Conservation (phyloP, 345 rosid genomes). For the Arabis alpina region DNA sequence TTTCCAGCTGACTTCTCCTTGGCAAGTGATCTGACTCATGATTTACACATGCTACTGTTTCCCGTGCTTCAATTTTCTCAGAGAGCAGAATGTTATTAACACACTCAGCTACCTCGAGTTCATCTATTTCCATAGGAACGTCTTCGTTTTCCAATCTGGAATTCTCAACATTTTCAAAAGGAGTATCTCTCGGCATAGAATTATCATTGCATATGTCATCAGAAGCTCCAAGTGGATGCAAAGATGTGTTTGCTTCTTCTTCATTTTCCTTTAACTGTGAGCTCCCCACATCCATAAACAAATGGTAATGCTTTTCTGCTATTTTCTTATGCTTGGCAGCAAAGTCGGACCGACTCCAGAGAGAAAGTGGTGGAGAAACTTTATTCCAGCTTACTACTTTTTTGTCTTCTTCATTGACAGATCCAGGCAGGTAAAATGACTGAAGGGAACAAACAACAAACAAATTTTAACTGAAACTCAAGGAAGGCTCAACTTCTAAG, state of each 20-base stretch:
- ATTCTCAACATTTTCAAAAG: slow-evolving; percentile 7
- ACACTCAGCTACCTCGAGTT: slow-evolving; percentile 38
- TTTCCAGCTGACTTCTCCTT: slow-evolving; percentile 27
- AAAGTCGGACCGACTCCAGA: slow-evolving; percentile 87
- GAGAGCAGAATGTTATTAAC: slow-evolving; percentile 37
- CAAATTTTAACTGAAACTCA: slow-evolving; percentile 12
- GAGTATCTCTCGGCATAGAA: slow-evolving; percentile 29
- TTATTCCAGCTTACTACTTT: slow-evolving; percentile 80
- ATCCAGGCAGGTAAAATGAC: slow-evolving; percentile 96
- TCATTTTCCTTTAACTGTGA: slow-evolving; percentile 22
- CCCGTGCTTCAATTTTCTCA: slow-evolving; percentile 39
- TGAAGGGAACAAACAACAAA: slow-evolving; percentile 48
- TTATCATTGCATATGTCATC: slow-evolving; percentile 18
- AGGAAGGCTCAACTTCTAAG: slow-evolving; percentile 11
- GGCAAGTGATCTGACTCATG: slow-evolving; percentile 41
- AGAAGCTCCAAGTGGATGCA: slow-evolving; percentile 36
- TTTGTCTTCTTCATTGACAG: slow-evolving; percentile 67
- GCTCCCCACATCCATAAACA: slow-evolving; percentile 37
- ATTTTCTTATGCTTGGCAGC: slow-evolving; percentile 56
- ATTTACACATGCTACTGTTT: slow-evolving; percentile 34
- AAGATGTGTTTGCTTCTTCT: slow-evolving; percentile 30
- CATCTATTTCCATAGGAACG: slow-evolving; percentile 41
- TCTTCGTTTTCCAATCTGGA: slow-evolving; percentile 28
- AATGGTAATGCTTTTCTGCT: slow-evolving; percentile 65
- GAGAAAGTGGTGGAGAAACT: slow-evolving; percentile 72